Percentiles rank a stretch among this genome's conserved stretches.
These are phyloP conservation scores for Yamadazyma membranifaciens DNA, from an alignment of 1,139 yeast species.

Conservation along the genomic window DNA sequence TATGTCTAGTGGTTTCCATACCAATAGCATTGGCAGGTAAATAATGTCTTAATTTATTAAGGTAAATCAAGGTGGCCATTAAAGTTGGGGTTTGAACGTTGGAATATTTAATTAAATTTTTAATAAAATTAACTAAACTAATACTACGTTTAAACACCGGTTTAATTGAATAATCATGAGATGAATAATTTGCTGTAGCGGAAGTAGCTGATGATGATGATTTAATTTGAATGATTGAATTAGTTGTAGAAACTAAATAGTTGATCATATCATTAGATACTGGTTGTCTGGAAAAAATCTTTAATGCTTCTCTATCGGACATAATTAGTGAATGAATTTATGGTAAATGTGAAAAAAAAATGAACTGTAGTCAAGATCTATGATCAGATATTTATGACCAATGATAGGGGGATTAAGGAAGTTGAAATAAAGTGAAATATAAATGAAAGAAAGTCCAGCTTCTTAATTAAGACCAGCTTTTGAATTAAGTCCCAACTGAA, in stretches of 20 bases:
- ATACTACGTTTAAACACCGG: constrained; percentile 24
- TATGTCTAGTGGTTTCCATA: constrained; percentile 89
- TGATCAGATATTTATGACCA: too few species aligned
- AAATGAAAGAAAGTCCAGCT: constrained; percentile 2
- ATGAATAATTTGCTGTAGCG: background rate
- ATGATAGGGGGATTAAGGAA: too few species aligned
- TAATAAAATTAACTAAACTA: constrained; percentile 61
- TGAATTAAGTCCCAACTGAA: too few species aligned
- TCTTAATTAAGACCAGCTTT: background rate
- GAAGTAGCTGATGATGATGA: constrained; percentile 7
- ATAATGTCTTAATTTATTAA: constrained; percentile 69
- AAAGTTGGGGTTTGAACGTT: constrained; percentile 94
- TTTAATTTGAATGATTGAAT: constrained; percentile 67
- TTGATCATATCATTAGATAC: constrained; percentile 78
- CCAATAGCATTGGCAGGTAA: constrained; percentile 91
- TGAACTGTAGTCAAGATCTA: background rate
- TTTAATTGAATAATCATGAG: constrained; percentile 17
- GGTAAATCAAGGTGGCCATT: constrained; percentile 85
- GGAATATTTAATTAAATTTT: constrained; percentile 68
- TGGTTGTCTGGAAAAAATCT: constrained; percentile 71
- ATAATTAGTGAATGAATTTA: constrained; percentile 14
- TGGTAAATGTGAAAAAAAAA: background rate
- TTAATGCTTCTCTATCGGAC: constrained; percentile 62
- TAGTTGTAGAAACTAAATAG: constrained; percentile 76
- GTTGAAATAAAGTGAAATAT: too few species aligned